phyloP scores from a whole-genome alignment of 495 filamentous ascomycete genomes.

The Entonaema liquescens region DNA sequence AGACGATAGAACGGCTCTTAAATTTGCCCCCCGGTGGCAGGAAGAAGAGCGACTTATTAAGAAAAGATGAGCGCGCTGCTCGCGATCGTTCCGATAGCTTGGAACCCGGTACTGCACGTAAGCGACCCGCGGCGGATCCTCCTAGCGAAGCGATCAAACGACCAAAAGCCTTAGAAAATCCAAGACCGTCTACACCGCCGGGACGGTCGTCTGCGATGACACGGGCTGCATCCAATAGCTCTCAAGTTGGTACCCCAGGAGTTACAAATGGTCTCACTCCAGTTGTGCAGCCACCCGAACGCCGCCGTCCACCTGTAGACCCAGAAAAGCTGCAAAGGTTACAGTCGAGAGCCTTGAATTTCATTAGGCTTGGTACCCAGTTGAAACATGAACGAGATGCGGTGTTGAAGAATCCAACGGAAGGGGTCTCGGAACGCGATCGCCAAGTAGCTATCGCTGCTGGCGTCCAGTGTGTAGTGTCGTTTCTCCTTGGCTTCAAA shows the following conservation, averaged over 20 bases:
- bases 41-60: conserved; percentile 51
- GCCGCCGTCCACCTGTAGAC: conserved; percentile 39
- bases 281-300: conserved; percentile 46
- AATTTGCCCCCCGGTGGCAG: conserved; percentile 49
- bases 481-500: conserved; percentile 42
- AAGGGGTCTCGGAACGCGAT: conserved; percentile 34
- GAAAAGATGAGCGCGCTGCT: conserved; percentile 42
- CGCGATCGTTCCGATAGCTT: conserved; percentile 50
- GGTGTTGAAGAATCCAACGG: conserved; percentile 40
- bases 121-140: conserved; percentile 52
- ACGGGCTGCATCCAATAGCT: conserved; percentile 58
- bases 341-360: conserved; percentile 40
- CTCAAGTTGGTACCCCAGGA: conserved; percentile 53
- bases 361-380: conserved; percentile 47
- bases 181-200: conserved; percentile 52
- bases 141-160: conserved; percentile 45
- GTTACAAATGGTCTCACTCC: conserved; percentile 51
- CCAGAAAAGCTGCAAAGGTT: conserved; percentile 39
- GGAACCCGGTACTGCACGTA: conserved; percentile 53
- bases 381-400: conserved; percentile 58
- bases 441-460: conserved; percentile 39
- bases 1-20: conserved; percentile 54
- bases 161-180: conserved; percentile 41
- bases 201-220: conserved; percentile 58
- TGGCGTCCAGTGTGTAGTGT: conserved; percentile 42